These are phyloP conservation scores for Leptographium lundbergii DNA, from an alignment of 2,329 filamentous ascomycete species.

Conservation along the genomic window DNA sequence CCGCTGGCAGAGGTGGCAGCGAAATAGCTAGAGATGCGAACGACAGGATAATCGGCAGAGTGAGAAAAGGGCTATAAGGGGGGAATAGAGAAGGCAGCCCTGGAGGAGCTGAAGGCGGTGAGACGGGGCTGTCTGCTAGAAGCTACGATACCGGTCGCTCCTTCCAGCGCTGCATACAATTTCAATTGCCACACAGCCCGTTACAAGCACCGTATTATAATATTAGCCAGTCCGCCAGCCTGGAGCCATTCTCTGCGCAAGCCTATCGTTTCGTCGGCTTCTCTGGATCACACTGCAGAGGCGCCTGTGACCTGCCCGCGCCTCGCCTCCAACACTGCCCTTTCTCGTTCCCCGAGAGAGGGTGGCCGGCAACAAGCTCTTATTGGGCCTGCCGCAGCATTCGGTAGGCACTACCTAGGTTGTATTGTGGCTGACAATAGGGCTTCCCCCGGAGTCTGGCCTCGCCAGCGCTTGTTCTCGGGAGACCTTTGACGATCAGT, in stretches of 20 bases:
- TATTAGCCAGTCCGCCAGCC: neutral
- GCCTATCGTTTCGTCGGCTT: neutral
- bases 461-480: too few species aligned
- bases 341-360: neutral
- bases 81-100: neutral
- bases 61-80: neutral
- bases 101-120: neutral
- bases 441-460: neutral
- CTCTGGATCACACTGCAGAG: neutral
- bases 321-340: neutral
- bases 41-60: neutral
- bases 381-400: neutral
- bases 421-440: neutral
- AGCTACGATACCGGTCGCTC: neutral
- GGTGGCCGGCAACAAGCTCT: neutral
- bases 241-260: neutral
- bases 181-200: neutral
- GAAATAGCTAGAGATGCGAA: neutral
- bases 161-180: neutral
- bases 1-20: neutral
- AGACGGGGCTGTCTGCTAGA: neutral
- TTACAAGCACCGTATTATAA: too few species aligned
- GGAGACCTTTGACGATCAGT: too few species aligned
- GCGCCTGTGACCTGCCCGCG: neutral
- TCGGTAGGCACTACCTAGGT: neutral